Percentiles rank a stretch among this genome's conserved stretches.
Evolutionary conservation across 805 yeast species (phyloP).

Genomic region (Ogataea neopini): DNA sequence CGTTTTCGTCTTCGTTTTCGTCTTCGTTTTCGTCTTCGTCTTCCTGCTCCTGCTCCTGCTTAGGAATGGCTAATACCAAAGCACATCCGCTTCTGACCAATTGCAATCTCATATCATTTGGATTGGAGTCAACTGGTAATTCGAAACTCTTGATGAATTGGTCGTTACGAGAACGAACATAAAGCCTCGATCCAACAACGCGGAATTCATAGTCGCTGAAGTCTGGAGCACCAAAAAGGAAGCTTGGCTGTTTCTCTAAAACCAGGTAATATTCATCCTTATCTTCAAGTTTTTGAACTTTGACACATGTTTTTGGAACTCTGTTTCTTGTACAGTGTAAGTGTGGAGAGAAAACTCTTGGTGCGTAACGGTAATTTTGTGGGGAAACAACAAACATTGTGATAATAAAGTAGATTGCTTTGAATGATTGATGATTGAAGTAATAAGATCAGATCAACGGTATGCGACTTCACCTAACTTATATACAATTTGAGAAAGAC

Average conservation of each 20-base stretch:
- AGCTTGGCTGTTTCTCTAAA: constrained; percentile 20
- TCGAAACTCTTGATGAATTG: constrained; percentile 21
- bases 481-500: background rate
- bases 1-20: constrained; percentile 1
- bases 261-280: constrained; percentile 25
- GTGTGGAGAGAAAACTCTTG: constrained; percentile 5
- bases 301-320: constrained; percentile 11
- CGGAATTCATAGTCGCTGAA: constrained; percentile 29
- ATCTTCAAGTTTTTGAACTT: constrained; percentile 21
- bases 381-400: constrained; percentile 26
- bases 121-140: constrained; percentile 29
- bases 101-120: constrained; percentile 17
- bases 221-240: constrained; percentile 4
- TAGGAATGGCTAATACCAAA: constrained; percentile 20
- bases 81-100: constrained; percentile 24
- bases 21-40: constrained; percentile 1
- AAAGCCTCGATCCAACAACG: constrained; percentile 18
- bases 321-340: constrained; percentile 2
- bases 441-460: background rate
- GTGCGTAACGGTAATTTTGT: constrained; percentile 6
- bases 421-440: background rate
- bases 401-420: background rate
- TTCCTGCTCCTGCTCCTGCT: constrained; percentile 1
- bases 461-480: background rate
- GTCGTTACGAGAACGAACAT: constrained; percentile 26